Evolutionary conservation across 352 stramenopile genomes (phyloP).

Genomic region (Phytophthora megakarya): DNA sequence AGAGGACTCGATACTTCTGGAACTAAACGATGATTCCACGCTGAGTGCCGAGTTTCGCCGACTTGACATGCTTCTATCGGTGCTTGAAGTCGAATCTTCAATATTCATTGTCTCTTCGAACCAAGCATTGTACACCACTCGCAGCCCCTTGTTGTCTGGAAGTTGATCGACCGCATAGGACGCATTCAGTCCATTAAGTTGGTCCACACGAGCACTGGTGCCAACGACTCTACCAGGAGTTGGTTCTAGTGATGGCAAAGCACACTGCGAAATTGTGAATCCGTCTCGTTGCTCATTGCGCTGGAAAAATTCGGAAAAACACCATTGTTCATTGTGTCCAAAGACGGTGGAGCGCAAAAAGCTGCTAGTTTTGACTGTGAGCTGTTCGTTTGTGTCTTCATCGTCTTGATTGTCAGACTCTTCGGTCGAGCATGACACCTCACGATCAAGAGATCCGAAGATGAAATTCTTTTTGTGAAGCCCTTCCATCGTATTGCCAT

Average conservation of each 20-base stretch:
- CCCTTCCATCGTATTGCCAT: slow-evolving; percentile 29
- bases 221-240: slow-evolving; percentile 18
- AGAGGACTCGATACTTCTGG: background rate
- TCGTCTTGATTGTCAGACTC: slow-evolving; percentile 8
- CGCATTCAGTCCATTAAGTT: slow-evolving; percentile 37
- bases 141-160: slow-evolving; percentile 23
- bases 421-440: slow-evolving; percentile 8
- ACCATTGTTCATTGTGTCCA: slow-evolving; percentile 40
- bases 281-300: slow-evolving; percentile 14
- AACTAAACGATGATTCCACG: background rate
- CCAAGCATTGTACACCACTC: slow-evolving; percentile 39
- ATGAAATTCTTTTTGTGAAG: slow-evolving; percentile 36
- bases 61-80: background rate
- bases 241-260: slow-evolving; percentile 16
- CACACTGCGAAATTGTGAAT: slow-evolving; percentile 29
- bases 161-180: slow-evolving; percentile 31
- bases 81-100: background rate
- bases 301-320: slow-evolving; percentile 34
- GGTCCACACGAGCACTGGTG: slow-evolving; percentile 30
- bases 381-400: slow-evolving; percentile 6
- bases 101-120: slow-evolving; percentile 12
- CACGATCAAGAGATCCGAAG: slow-evolving; percentile 33
- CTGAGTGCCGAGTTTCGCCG: background rate
- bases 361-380: slow-evolving; percentile 35
- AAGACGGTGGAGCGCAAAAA: slow-evolving; percentile 33